A percentile compares a stretch with the other conserved stretches of the same genome.
Conservation (phyloP, 768 basidiomycete genomes). For the Amanita phalloides region DNA sequence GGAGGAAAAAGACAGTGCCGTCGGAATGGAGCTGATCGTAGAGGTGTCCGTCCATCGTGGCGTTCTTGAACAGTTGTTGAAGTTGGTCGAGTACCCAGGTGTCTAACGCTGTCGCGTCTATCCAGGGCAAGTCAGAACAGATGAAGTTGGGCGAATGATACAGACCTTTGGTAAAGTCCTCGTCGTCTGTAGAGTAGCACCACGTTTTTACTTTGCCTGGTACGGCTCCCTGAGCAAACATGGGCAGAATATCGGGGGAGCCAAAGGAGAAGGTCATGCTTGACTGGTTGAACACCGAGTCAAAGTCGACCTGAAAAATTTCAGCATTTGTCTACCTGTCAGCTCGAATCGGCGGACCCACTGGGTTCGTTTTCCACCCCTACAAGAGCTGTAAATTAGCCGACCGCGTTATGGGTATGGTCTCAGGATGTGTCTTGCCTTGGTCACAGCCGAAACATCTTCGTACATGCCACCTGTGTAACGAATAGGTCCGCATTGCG, state of each 20-base stretch:
- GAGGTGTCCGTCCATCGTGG: constrained; percentile 39
- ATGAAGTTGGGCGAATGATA: neutral
- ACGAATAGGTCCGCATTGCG: neutral
- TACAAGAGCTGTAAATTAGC: constrained; percentile 16
- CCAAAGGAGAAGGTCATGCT: constrained; percentile 74
- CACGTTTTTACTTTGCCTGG: constrained; percentile 63
- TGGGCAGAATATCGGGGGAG: constrained; percentile 81
- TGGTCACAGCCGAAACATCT: constrained; percentile 80
- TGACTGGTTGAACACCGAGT: constrained; percentile 82
- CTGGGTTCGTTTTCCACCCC: constrained; percentile 86
- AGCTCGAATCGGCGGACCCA: constrained; percentile 17
- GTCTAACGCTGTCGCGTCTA: constrained; percentile 72
- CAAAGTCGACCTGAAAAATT: constrained; percentile 54
- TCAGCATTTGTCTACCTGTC: constrained; percentile 14
- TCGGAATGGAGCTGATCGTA: constrained; percentile 40
- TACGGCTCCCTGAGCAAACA: constrained; percentile 71
- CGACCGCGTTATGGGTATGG: constrained; percentile 1
- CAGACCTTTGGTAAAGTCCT: constrained; percentile 79
- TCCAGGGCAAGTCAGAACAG: neutral
- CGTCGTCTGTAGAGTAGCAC: constrained; percentile 67
- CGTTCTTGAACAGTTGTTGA: constrained; percentile 48
- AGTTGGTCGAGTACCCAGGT: constrained; percentile 72
- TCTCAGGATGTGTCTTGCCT: constrained; percentile 30
- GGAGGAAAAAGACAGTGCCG: constrained; percentile 72
- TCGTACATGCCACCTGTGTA: constrained; percentile 75